Base-by-base conservation (phyloP, 345 rosid species). In the Camelina laxa region DNA sequence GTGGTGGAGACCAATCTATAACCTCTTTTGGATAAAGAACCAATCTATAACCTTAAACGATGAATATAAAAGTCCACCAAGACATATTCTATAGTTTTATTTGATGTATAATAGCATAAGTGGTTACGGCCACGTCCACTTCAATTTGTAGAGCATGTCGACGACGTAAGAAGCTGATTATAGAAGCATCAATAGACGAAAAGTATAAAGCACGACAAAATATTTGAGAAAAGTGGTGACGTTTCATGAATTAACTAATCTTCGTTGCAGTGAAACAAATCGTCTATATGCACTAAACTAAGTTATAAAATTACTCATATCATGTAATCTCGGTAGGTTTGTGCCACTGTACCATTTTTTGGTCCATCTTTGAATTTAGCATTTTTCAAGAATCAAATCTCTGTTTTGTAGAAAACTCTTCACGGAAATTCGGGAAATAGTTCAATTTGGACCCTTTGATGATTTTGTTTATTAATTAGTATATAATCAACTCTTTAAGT, bases 91-190 rank as follows among this genome's bases (percentile, higher is more conserved):
- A 35, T 35, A 35, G 0, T n/a, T 35, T 58, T 16, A 36, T 59
- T 59, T 6, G 19, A 12, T 36, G 15, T 59, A 55, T 27, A 16
- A 24, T 33, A 15, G 53, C 30, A 5, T 51, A 72, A 51, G 76
- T 72, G 31, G 76, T 72, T 27, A 61, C 62, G 33, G 53, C 76
- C 69, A 72, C 54, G 75, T 61, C 60, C 42, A 72, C 21, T 62
- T 63, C 61, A 39, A 62, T 61, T 51, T 50, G 4, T 50, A 38
- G 49, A 27, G 19, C 30, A 67, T 22, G 61, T 8, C 48, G 48
- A 70, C 48, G 48, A 70, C 65, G 2, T 35, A 60, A 60, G 59
- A 50, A 51, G 49, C 53, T 61, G 61, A 27, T 64, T 64, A 27
- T 10, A 45, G 22, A 45, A 45, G 53, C 67, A 63, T 24, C 20